Conservation (phyloP, 1,139 yeast species). For the Lipomyces yarrowii region DNA sequence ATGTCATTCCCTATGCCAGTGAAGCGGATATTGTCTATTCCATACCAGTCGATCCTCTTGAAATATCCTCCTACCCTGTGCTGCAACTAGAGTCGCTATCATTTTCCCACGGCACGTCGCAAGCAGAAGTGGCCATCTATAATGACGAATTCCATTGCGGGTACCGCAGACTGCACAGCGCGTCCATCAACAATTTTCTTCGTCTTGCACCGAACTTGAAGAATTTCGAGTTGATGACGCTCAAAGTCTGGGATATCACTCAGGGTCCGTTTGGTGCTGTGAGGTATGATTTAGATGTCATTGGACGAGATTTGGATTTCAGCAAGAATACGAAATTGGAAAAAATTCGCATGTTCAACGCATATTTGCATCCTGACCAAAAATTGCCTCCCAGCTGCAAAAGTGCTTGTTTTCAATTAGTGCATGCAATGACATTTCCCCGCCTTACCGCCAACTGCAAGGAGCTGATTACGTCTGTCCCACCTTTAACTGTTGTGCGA, state of each 20-base stretch:
- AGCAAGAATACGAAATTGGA: not conserved
- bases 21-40: not conserved
- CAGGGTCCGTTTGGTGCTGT: not conserved
- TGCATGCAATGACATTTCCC: not conserved
- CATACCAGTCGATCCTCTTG: not conserved
- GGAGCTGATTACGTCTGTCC: not conserved
- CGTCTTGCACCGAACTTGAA: not conserved
- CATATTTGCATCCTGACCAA: conserved; percentile 1
- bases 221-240: not conserved
- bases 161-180: not conserved
- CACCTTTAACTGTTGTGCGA: not conserved
- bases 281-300: not conserved
- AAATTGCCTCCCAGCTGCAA: not conserved
- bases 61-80: not conserved
- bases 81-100: not conserved
- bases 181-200: not conserved
- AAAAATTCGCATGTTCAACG: not conserved
- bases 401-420: not conserved
- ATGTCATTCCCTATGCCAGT: not conserved
- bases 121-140: not conserved
- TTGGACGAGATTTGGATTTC: not conserved
- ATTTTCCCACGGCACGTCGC: not conserved
- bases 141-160: conserved; percentile 1
- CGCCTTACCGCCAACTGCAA: not conserved
- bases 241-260: not conserved